phyloP scores from a whole-genome alignment of 2,329 filamentous ascomycete genomes.

The Thermoascus crustaceus region DNA sequence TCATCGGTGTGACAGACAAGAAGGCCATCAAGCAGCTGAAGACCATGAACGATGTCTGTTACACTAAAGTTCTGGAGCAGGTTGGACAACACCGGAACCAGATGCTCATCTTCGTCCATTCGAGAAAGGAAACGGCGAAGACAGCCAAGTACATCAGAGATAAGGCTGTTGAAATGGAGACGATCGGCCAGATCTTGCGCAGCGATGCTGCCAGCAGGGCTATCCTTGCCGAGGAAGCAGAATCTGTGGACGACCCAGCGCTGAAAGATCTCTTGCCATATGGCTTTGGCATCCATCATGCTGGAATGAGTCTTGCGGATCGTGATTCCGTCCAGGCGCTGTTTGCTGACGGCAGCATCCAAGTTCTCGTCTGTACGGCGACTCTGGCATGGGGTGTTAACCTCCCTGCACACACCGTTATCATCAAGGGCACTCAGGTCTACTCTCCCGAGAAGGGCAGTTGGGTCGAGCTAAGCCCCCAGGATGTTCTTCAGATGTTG shows the following conservation, averaged over 20 bases:
- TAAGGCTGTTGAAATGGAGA: conserved; percentile 94
- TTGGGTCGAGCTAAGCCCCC: conserved; percentile 95
- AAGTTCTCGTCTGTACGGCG: conserved; percentile 93
- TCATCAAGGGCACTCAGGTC: conserved; percentile 97
- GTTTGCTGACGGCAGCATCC: conserved; percentile 82
- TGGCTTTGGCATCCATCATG: conserved; percentile 96
- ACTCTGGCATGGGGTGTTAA: conserved; percentile 99
- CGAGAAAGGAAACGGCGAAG: conserved; percentile 94
- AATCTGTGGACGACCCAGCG: conserved; percentile 73
- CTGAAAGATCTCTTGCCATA: conserved; percentile 93
- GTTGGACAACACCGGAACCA: conserved; percentile 89
- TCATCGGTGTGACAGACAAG: conserved; percentile 93
- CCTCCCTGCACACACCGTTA: conserved; percentile 91
- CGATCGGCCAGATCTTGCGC: conserved; percentile 88
- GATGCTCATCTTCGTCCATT: conserved; percentile 99
- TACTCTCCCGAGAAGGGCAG: conserved; percentile 98
- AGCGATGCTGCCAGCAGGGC: conserved; percentile 88
- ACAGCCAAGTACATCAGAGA: conserved; percentile 94
- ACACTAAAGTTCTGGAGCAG: conserved; percentile 94
- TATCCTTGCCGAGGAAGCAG: conserved; percentile 76
- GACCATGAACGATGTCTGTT: conserved; percentile 98
- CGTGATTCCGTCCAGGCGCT: conserved; percentile 91
- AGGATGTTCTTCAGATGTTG: conserved; percentile 97
- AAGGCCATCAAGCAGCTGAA: conserved; percentile 98
- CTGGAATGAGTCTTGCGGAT: conserved; percentile 93